These are phyloP conservation scores for Nothopassalora personata DNA, from an alignment of 2,329 filamentous ascomycete genomes.

Conservation along the genomic window DNA sequence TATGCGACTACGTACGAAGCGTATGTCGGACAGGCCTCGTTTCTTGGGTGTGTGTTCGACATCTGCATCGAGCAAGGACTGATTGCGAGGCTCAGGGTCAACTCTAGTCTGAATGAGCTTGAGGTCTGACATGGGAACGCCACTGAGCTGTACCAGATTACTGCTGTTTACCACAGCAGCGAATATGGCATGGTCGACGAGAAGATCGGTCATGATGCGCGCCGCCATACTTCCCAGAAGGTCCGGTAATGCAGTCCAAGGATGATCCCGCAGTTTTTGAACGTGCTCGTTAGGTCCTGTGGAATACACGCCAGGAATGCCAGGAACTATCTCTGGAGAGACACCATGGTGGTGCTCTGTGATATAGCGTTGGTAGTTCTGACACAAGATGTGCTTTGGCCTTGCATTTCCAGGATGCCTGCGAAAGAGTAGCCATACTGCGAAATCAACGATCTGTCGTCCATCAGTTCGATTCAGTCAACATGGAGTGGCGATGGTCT, in stretches of 20 bases:
- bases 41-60: background rate
- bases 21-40: slow-evolving; percentile 44
- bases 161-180: slow-evolving; percentile 53
- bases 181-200: slow-evolving; percentile 76
- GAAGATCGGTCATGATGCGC: slow-evolving; percentile 67
- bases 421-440: slow-evolving; percentile 70
- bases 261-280: slow-evolving; percentile 58
- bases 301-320: slow-evolving; percentile 62
- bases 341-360: slow-evolving; percentile 26
- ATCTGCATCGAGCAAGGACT: background rate
- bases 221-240: slow-evolving; percentile 73
- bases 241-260: slow-evolving; percentile 71
- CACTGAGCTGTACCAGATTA: slow-evolving; percentile 75
- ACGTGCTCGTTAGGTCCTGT: slow-evolving; percentile 66
- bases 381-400: slow-evolving; percentile 72
- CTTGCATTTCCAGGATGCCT: slow-evolving; percentile 46
- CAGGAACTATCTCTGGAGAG: slow-evolving; percentile 35
- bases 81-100: background rate
- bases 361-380: slow-evolving; percentile 64
- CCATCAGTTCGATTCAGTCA: slow-evolving; percentile 45
- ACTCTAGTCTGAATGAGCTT: slow-evolving; percentile 6
- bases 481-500: too few species aligned
- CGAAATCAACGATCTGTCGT: slow-evolving; percentile 44
- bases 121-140: slow-evolving; percentile 55
- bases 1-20: slow-evolving; percentile 76